Evolutionary conservation across 371 early-diverging fungal genomes (phyloP).

Genomic region (Mucor piriformis): DNA sequence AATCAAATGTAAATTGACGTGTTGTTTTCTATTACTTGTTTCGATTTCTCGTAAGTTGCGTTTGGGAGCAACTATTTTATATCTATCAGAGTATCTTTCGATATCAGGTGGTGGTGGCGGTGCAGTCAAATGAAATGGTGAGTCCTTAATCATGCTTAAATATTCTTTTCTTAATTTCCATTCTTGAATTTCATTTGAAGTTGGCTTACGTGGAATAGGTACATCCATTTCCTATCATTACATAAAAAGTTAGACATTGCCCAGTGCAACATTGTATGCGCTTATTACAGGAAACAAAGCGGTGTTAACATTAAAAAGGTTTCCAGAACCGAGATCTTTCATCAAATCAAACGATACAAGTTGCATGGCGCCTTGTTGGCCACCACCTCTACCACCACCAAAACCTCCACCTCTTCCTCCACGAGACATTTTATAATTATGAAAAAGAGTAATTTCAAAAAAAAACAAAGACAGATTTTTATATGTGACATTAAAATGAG

Average conservation of each 20-base stretch:
- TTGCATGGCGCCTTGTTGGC: constrained; percentile 47
- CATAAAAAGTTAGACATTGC: not conserved
- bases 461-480: not conserved
- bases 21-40: constrained; percentile 30
- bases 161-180: constrained; percentile 38
- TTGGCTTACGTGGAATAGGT: constrained; percentile 50
- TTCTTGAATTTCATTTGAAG: constrained; percentile 34
- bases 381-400: constrained; percentile 45
- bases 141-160: constrained; percentile 30
- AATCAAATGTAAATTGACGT: not conserved
- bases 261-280: not conserved
- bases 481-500: not conserved
- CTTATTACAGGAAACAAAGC: constrained; percentile 45
- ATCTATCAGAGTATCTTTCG: constrained; percentile 54
- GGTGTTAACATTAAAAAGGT: constrained; percentile 48
- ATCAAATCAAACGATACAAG: constrained; percentile 49
- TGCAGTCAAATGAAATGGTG: constrained; percentile 41
- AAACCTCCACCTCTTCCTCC: constrained; percentile 47
- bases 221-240: constrained; percentile 46
- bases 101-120: constrained; percentile 49
- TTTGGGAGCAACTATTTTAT: constrained; percentile 31
- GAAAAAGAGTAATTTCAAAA: not conserved
- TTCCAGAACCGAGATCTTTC: constrained; percentile 47
- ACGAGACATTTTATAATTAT: constrained; percentile 33
- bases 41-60: constrained; percentile 43